Conservation (phyloP, 2,329 filamentous ascomycete species). For the Alternaria triticina region DNA sequence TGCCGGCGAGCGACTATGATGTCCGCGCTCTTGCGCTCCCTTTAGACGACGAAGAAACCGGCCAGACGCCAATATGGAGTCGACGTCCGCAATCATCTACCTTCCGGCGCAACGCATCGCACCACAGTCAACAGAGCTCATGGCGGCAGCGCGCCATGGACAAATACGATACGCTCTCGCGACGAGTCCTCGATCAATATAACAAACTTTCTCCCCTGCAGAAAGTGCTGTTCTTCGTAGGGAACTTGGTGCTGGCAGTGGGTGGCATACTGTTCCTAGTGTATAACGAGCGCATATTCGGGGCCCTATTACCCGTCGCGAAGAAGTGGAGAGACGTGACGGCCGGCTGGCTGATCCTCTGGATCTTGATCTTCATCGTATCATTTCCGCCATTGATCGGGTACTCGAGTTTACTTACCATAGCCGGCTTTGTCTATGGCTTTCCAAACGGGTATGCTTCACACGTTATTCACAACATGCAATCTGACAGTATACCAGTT, state of each 20-base stretch:
- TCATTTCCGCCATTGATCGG: slow-evolving; percentile 89
- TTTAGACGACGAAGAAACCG: slow-evolving; percentile 57
- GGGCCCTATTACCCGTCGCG: slow-evolving; percentile 73
- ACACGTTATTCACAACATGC: slow-evolving; percentile 18
- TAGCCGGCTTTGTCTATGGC: slow-evolving; percentile 74
- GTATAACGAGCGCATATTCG: slow-evolving; percentile 82
- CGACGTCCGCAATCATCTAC: slow-evolving; percentile 47
- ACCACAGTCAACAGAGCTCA: slow-evolving; percentile 33
- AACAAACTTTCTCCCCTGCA: slow-evolving; percentile 66
- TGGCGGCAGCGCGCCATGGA: slow-evolving; percentile 52
- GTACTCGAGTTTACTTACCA: slow-evolving; percentile 77
- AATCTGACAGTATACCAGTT: slow-evolving; percentile 59
- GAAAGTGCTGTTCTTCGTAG: slow-evolving; percentile 63
- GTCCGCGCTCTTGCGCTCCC: slow-evolving; percentile 62
- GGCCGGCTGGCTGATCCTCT: slow-evolving; percentile 77
- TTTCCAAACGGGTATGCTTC: slow-evolving; percentile 71
- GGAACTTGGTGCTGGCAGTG: slow-evolving; percentile 58
- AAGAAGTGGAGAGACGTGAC: slow-evolving; percentile 76
- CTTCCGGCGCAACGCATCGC: slow-evolving; percentile 49
- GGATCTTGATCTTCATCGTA: slow-evolving; percentile 74
- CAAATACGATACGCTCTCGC: slow-evolving; percentile 54
- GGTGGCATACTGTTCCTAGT: slow-evolving; percentile 73
- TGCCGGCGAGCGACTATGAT: slow-evolving; percentile 55
- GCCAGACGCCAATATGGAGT: slow-evolving; percentile 60
- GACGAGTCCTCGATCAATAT: slow-evolving; percentile 59